Percentiles rank a stretch among this genome's conserved stretches.
Conservation (phyloP, 257 asterid species). For the Solanum raphanifolium region DNA sequence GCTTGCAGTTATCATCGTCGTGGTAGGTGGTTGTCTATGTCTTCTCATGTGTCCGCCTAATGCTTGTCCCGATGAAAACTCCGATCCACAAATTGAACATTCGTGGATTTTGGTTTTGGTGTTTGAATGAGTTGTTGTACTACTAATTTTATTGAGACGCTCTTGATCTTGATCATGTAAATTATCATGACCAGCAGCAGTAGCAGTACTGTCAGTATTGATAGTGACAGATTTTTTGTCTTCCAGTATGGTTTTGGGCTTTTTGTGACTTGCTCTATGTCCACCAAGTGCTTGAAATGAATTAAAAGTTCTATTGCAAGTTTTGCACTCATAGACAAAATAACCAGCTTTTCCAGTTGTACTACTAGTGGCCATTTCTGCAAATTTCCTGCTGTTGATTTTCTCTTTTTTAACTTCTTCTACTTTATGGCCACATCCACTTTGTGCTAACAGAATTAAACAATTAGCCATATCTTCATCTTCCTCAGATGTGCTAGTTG, state of each 20-base stretch:
- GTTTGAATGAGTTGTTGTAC: not conserved
- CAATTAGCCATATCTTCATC: constrained; percentile 90
- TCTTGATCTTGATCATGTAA: not conserved
- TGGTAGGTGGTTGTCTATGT: not conserved
- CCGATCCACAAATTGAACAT: constrained; percentile 5
- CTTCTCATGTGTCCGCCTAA: constrained; percentile 7
- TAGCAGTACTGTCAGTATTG: not conserved
- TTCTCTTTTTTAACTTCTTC: not conserved
- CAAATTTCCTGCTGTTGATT: constrained; percentile 30
- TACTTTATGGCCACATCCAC: constrained; percentile 15
- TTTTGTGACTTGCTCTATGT: constrained; percentile 80
- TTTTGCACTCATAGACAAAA: constrained; percentile 65
- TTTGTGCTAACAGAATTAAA: constrained; percentile 67
- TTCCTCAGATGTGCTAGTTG: constrained; percentile 24
- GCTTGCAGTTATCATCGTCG: not conserved
- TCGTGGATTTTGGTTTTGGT: not conserved
- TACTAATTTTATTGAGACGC: not conserved
- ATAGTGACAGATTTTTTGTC: not conserved
- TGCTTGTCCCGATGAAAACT: constrained; percentile 4
- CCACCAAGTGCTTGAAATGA: constrained; percentile 91
- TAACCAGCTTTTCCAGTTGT: constrained; percentile 5
- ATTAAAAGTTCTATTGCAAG: constrained; percentile 57
- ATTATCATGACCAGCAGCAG: no score
- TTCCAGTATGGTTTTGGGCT: constrained; percentile 25
- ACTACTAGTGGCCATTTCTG: constrained; percentile 24